Evolutionary conservation across 1,284 basidiomycete genomes (phyloP).

Genomic region (Fomes fomentarius): DNA sequence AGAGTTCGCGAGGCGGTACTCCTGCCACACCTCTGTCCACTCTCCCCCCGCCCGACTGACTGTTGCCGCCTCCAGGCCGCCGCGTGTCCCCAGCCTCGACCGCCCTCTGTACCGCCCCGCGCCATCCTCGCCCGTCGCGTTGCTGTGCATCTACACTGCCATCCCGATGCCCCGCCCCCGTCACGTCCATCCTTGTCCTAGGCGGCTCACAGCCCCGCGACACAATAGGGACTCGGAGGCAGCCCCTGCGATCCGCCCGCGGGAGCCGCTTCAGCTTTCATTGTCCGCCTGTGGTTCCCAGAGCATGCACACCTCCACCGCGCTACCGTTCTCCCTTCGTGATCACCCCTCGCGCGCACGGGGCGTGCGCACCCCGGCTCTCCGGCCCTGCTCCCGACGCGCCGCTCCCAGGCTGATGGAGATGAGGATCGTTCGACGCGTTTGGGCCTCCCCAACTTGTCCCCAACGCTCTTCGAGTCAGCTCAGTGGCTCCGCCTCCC

Average conservation of each 20-base stretch:
- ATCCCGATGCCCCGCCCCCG: neutral
- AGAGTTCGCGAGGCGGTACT: neutral
- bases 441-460: no score
- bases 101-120: no score
- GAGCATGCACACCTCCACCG: neutral
- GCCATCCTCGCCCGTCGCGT: no score
- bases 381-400: neutral
- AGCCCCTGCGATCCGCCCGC: neutral
- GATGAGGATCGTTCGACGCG: no score
- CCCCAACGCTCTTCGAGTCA: neutral
- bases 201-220: neutral
- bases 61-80: no score
- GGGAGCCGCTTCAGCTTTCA: neutral
- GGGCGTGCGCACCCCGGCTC: neutral
- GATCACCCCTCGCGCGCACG: neutral
- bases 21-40: neutral
- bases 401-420: neutral
- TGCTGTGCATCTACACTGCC: no score
- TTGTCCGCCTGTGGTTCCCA: neutral
- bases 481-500: neutral
- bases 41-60: no score
- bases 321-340: neutral
- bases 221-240: neutral
- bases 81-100: no score
- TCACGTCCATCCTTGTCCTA: neutral